Evolutionary conservation across 495 filamentous ascomycete species (phyloP).

Genomic region (Talaromyces thailandensis): DNA sequence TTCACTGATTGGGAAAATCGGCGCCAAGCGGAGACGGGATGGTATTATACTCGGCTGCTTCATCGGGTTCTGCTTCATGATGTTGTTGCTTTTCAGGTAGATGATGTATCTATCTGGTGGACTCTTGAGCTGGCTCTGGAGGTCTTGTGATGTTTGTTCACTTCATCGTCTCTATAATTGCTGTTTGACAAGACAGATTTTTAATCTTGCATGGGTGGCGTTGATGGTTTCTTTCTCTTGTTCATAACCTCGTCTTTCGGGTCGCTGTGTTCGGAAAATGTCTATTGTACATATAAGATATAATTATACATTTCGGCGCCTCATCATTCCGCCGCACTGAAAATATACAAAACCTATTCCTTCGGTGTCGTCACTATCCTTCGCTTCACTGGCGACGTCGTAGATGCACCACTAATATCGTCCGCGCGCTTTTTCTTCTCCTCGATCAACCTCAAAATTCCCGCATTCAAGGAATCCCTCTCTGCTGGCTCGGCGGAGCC

Average conservation of each 20-base stretch:
- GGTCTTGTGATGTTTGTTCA: not conserved
- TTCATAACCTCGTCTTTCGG: not conserved
- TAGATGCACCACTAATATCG: not conserved
- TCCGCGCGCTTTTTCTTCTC: constrained; percentile 30
- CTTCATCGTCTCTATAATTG: not conserved
- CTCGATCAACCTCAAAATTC: constrained; percentile 56
- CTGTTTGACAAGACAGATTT: not conserved
- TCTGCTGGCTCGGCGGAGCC: constrained; percentile 64
- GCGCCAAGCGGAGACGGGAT: constrained; percentile 89
- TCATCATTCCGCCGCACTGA: not conserved
- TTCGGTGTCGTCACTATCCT: constrained; percentile 13
- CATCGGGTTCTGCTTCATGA: constrained; percentile 82
- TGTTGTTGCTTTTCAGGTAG: constrained; percentile 76
- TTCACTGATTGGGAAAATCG: constrained; percentile 85
- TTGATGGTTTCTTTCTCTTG: not conserved
- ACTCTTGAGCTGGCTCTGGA: constrained; percentile 3
- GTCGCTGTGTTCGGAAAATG: not conserved
- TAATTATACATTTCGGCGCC: not conserved
- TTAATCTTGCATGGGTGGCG: constrained; percentile 5
- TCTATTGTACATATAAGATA: constrained; percentile 5
- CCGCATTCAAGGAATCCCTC: constrained; percentile 59
- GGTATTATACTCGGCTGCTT: constrained; percentile 86
- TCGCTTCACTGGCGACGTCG: constrained; percentile 8
- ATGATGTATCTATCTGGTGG: constrained; percentile 5
- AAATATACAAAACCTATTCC: not conserved